A percentile compares a stretch with the other conserved stretches of the same genome.
Conservation (phyloP, 768 basidiomycete species). For the Boletus speciosus region DNA sequence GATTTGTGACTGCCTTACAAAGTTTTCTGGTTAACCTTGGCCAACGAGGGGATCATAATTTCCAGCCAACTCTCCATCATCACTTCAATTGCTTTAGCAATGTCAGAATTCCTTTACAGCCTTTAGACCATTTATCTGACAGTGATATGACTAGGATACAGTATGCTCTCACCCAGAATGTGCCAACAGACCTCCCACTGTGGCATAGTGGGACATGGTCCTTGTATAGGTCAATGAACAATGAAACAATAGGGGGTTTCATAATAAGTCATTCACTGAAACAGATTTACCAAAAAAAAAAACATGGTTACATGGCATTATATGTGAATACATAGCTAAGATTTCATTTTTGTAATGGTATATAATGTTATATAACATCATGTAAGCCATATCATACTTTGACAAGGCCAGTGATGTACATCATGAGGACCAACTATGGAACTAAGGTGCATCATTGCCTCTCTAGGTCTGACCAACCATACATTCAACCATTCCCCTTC, state of each 20-base stretch:
- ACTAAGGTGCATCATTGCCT: too few relatives aligned
- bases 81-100: background rate
- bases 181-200: background rate
- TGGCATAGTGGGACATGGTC: background rate
- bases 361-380: too few relatives aligned
- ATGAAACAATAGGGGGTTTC: background rate
- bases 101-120: background rate
- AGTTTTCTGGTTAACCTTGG: background rate
- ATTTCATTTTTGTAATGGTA: too few relatives aligned
- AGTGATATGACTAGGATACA: background rate
- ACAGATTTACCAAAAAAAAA: background rate
- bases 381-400: too few relatives aligned
- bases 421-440: too few relatives aligned
- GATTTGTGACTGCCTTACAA: too few relatives aligned
- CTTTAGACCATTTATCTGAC: background rate
- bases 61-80: background rate
- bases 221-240: background rate
- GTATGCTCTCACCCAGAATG: background rate
- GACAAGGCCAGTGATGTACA: too few relatives aligned
- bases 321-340: too few relatives aligned
- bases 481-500: too few relatives aligned
- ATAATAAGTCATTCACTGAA: background rate
- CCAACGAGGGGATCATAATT: background rate
- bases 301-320: too few relatives aligned
- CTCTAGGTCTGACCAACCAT: too few relatives aligned